Evolutionary conservation across 805 yeast species (phyloP).

Genomic region (Suhomyces sp.): DNA sequence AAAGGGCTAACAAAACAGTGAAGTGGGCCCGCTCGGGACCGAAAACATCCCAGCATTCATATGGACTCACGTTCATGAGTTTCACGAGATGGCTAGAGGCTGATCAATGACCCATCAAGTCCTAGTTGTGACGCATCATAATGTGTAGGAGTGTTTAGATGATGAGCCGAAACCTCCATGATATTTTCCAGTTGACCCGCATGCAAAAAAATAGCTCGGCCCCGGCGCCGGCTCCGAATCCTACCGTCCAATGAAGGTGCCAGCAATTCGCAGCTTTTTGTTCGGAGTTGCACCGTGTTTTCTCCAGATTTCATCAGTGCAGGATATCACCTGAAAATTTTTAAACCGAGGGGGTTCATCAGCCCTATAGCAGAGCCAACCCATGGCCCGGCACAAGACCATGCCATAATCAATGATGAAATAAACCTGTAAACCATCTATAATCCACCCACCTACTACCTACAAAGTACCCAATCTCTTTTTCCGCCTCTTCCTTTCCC

Average conservation of each 20-base stretch:
- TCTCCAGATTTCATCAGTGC: constrained; percentile 9
- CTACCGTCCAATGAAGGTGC: constrained; percentile 15
- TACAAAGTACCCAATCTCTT: no score
- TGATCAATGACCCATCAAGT: no score
- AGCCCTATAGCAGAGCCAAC: not conserved
- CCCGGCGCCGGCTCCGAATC: constrained; percentile 23
- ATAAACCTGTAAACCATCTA: not conserved
- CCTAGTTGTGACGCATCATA: no score
- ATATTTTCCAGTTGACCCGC: not conserved
- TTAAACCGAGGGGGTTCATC: not conserved
- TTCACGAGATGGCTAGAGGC: no score
- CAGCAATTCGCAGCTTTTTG: constrained; percentile 12
- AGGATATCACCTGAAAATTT: constrained; percentile 1
- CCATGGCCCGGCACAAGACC: not conserved
- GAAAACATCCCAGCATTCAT: not conserved
- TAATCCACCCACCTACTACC: no score
- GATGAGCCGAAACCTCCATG: no score
- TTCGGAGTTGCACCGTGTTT: constrained; percentile 18
- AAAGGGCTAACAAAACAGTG: not conserved
- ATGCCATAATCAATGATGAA: no score
- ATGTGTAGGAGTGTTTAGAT: no score
- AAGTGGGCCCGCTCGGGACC: not conserved
- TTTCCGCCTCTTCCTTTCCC: not conserved
- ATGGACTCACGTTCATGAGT: not conserved
- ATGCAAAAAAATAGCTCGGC: not conserved